A percentile compares a stretch with the other conserved stretches of the same genome.
Conservation (phyloP, 208 protist genomes). For the Naegleria fowleri region DNA sequence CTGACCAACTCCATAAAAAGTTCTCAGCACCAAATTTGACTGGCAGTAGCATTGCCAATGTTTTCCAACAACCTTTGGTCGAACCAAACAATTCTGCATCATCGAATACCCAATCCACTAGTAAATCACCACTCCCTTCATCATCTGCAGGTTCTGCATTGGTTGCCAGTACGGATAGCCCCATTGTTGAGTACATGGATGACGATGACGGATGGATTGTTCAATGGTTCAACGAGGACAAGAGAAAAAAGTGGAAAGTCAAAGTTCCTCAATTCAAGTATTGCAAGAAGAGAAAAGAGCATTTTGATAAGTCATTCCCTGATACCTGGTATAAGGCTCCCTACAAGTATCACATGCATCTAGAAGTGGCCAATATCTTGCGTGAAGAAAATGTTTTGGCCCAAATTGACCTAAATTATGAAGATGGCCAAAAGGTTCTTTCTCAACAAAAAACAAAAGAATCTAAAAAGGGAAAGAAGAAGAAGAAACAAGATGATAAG, state of each 20-base stretch:
- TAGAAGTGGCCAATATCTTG: not conserved
- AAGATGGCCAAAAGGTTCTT: conserved; percentile 21
- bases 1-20: not conserved
- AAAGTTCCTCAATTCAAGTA: conserved; percentile 19
- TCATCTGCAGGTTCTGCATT: not conserved
- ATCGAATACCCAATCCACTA: not conserved
- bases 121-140: not conserved
- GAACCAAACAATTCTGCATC: not conserved
- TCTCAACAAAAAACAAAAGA: not conserved
- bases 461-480: not conserved
- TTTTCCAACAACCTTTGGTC: not conserved
- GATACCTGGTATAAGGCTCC: conserved; percentile 17
- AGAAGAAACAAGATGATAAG: not conserved
- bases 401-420: conserved; percentile 12
- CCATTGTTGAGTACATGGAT: conserved; percentile 17
- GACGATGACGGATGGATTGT: conserved; percentile 23
- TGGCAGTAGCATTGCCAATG: not conserved
- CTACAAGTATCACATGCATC: conserved; percentile 19
- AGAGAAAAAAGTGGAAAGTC: conserved; percentile 2
- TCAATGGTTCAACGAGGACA: conserved; percentile 21
- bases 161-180: not conserved
- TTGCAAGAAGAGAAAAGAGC: conserved; percentile 27
- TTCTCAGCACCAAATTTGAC: not conserved
- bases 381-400: not conserved
- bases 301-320: not conserved